Evolutionary conservation across 208 protist genomes (phyloP), one percentile per base, ranked within the genome.

Genomic region (Leishmania mexicana): DNA sequence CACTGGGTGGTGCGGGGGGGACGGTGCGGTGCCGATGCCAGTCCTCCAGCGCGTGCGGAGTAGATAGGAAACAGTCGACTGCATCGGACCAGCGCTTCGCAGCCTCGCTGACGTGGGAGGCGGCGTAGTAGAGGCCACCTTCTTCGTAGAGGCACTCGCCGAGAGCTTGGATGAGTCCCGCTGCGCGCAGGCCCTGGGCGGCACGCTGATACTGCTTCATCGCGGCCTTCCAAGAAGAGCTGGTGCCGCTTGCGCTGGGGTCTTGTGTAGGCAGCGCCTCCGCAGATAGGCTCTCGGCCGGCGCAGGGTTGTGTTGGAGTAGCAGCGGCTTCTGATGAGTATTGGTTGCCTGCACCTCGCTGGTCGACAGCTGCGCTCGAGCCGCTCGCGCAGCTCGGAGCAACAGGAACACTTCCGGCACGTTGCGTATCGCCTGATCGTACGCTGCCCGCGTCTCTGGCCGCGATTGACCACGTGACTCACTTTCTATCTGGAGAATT

Each of bases 101-200:
- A 74, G 94, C 92, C 67, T 91, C 87, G 42, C 21, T 15, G 81
- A 88, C 83, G 65, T 78, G 86, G 21, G 77, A 64, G 73, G 89
- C 84, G 47, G 85, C 84, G 21, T 88, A 60, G 78, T 91, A 86
- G 40, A 97, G 71, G 65, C 85, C 81, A 3, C 91, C 94, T 73
- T 94, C 71, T 77, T 97, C 92, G 68, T 86, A 85, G n/a, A 97
- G 79, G 64, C 91, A 93, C 82, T 96, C 91, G 6, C 90, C 89
- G 47, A 95, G 90, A 17, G 82, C 83, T 3, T 86, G 87, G 83
- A 96, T 90, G 19, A 92, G 83, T 28, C 91, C 85, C 11, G 87
- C 84, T 42, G 89, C 58, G 57, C 91, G 90, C 38, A 97, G 82
- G 2, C 87, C 81, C 38, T 83, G 75, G 40, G 83, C 88, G 31